Conservation (phyloP, 306 rosid genomes). For the Elaeagnus macrophylla region DNA sequence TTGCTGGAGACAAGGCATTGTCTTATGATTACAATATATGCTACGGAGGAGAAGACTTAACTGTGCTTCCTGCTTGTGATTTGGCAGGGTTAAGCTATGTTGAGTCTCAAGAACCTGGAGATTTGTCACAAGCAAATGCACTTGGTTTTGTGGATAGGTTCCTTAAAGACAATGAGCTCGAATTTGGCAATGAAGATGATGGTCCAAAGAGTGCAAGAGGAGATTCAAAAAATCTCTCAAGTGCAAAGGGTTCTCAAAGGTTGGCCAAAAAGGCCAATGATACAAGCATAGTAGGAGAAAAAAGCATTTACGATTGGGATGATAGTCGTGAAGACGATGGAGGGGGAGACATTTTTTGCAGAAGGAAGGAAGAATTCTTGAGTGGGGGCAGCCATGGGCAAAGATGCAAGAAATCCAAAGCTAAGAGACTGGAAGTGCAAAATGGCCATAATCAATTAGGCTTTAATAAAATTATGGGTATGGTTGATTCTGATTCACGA, state of each 20-base stretch:
- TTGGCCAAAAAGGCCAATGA: slow-evolving; percentile 54
- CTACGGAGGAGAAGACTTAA: slow-evolving; percentile 26
- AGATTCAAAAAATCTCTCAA: slow-evolving; percentile 28
- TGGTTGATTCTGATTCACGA: slow-evolving; percentile 51
- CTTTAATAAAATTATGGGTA: slow-evolving; percentile 22
- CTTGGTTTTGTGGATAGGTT: slow-evolving; percentile 72
- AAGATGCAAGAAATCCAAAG: slow-evolving; percentile 27
- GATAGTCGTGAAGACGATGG: slow-evolving; percentile 83
- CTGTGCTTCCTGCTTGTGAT: slow-evolving; percentile 31
- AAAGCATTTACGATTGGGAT: slow-evolving; percentile 74
- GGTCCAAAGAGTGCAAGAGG: slow-evolving; percentile 28
- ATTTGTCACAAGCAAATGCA: slow-evolving; percentile 70
- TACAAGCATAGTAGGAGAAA: slow-evolving; percentile 28
- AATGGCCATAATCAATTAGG: slow-evolving; percentile 15
- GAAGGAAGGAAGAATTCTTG: slow-evolving; percentile 64
- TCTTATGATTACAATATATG: slow-evolving; percentile 19
- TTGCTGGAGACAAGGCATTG: slow-evolving; percentile 22
- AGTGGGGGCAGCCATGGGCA: slow-evolving; percentile 21
- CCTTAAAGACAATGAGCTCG: slow-evolving; percentile 43
- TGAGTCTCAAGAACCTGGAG: slow-evolving; percentile 90
- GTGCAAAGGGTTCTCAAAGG: slow-evolving; percentile 41
- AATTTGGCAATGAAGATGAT: slow-evolving; percentile 35
- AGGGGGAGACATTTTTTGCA: slow-evolving; percentile 66
- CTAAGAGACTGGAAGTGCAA: slow-evolving; percentile 12
- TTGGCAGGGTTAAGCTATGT: slow-evolving; percentile 64